phyloP scores from a whole-genome alignment of 2,329 filamentous ascomycete species.

The Huntiella savannae region DNA sequence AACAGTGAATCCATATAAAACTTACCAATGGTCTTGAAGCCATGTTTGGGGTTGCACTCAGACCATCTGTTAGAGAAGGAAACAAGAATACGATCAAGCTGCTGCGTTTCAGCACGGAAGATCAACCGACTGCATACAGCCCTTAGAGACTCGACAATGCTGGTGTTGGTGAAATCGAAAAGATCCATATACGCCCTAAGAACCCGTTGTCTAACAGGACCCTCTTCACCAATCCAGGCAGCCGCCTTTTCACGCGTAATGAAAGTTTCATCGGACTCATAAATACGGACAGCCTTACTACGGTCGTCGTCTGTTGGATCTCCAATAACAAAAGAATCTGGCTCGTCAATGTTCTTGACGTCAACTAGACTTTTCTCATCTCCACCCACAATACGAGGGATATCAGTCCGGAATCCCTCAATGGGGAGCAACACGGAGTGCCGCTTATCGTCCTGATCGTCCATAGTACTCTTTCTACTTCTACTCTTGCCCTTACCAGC shows the following conservation, averaged over 20 bases:
- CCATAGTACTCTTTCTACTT: slow-evolving; percentile 7
- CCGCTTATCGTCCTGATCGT: slow-evolving; percentile 18
- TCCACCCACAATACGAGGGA: slow-evolving; percentile 25
- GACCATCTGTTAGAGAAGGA: slow-evolving; percentile 84
- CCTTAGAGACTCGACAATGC: slow-evolving; percentile 60
- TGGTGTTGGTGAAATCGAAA: slow-evolving; percentile 69
- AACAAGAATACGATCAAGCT: slow-evolving; percentile 85
- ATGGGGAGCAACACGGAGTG: slow-evolving; percentile 25
- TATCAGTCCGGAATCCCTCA: slow-evolving; percentile 20
- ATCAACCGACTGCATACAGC: slow-evolving; percentile 65
- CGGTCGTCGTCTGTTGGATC: slow-evolving; percentile 49
- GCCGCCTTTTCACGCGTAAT: slow-evolving; percentile 64
- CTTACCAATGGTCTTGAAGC: slow-evolving; percentile 74
- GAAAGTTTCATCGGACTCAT: slow-evolving; percentile 65
- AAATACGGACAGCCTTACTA: slow-evolving; percentile 65
- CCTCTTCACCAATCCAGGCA: slow-evolving; percentile 70
- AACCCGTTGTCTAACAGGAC: slow-evolving; percentile 36
- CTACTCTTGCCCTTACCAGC: not conserved
- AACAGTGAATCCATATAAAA: slow-evolving; percentile 5
- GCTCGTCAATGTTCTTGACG: slow-evolving; percentile 33
- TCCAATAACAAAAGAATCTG: slow-evolving; percentile 32
- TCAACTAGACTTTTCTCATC: slow-evolving; percentile 19
- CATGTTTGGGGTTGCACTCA: slow-evolving; percentile 77
- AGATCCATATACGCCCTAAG: slow-evolving; percentile 73
- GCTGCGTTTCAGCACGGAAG: slow-evolving; percentile 82